Base-by-base conservation (phyloP, 108 stramenopile species). In the Nitzschia palea region DNA sequence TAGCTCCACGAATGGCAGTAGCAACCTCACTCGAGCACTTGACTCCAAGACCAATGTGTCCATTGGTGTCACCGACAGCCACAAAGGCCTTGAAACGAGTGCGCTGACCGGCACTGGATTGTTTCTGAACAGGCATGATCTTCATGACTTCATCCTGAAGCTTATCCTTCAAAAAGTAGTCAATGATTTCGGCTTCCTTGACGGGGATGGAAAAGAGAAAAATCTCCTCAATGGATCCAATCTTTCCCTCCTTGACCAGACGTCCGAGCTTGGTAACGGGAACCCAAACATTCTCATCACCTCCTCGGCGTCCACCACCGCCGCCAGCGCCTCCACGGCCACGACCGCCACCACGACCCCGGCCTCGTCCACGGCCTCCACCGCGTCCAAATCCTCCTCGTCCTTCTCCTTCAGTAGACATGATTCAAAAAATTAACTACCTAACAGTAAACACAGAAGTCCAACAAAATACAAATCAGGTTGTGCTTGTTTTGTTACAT, bases 61-160 rank as follows among this genome's bases (percentile, higher is more conserved):
- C 99, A 62, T 78, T 67, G 74, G 60, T 67, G 65, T 99, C 99
- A 34, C 99, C 99, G 28, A 99, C 89, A 59, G 99, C 99, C 17
- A 99, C 97, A 78, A 98, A 99, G 44, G 98, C 97, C 97, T 99
- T 99, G 93, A 99, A 99, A 25, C 99, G 90, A 44, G 99, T 99
- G 60, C 98, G 90, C 90, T 99, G 99, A 84, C 99, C 99, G 55
- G 99, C 99, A 23, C 96, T 93, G 53, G 96, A 95, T 83, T 97
- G 96, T 93, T 98, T 98, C 92, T 99, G 99, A 50, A 99, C 99
- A 40, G 99, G 98, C 97, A 99, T 97, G 94, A 99, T 99, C 95
- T 98, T 99, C 99, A 99, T 99, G 56, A 99, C 99, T 83, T 99
- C 99, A 77, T 99, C 99, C 71, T 94, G 93, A 58, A 99, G 96